Conservation (phyloP, 768 basidiomycete species). For the Gautieria morchelliformis region DNA sequence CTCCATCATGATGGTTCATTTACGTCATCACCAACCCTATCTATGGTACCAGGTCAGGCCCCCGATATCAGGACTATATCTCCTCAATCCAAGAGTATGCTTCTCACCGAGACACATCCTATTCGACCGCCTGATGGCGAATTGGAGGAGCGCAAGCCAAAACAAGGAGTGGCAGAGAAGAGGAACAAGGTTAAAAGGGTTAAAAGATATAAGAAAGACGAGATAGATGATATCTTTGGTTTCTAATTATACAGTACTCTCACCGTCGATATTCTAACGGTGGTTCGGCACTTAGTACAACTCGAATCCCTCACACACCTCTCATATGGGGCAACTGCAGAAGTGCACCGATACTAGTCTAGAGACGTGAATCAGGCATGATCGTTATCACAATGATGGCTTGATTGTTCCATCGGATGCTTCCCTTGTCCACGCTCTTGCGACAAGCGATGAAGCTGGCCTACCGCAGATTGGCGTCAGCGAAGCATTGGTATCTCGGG, state of each 20-base stretch:
- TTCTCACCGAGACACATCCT: too few relatives aligned
- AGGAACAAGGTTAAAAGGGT: constrained; percentile 22
- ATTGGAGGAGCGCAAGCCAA: background rate
- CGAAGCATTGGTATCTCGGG: background rate
- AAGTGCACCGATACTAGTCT: constrained; percentile 6
- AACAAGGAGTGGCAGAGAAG: background rate
- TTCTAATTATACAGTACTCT: constrained; percentile 18
- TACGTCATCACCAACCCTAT: too few relatives aligned
- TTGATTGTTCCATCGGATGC: constrained; percentile 5
- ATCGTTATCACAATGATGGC: constrained; percentile 38
- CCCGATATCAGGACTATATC: too few relatives aligned
- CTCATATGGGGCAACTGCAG: background rate
- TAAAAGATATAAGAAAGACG: constrained; percentile 38
- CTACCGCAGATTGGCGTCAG: constrained; percentile 12
- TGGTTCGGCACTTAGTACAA: too few relatives aligned
- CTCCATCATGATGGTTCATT: too few relatives aligned
- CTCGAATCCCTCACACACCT: background rate
- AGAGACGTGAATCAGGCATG: constrained; percentile 42
- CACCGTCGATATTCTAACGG: background rate
- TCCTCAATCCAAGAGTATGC: too few relatives aligned
- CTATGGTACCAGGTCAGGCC: too few relatives aligned
- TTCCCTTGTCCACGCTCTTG: constrained; percentile 6
- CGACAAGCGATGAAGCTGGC: constrained; percentile 5
- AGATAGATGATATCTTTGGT: constrained; percentile 66
- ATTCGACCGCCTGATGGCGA: background rate